phyloP scores from a whole-genome alignment of 768 basidiomycete species.

The Hemileccinum rubropunctum region DNA sequence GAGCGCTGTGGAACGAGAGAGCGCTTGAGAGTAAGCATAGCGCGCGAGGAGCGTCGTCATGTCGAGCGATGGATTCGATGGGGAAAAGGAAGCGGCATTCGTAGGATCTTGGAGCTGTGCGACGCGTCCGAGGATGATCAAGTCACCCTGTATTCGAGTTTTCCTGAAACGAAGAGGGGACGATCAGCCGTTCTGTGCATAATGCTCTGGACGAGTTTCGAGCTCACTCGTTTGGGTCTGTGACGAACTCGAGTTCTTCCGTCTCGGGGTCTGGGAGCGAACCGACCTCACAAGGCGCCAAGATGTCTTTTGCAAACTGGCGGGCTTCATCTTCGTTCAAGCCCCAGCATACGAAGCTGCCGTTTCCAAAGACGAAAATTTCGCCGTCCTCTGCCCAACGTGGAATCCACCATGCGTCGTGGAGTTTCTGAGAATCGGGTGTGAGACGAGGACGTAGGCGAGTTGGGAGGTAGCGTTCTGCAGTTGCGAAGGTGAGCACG shows the following conservation, averaged over 20 bases:
- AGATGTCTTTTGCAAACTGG: conserved; percentile 61
- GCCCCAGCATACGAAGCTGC: conserved; percentile 91
- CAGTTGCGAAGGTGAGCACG: conserved; percentile 80
- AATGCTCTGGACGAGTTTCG: neutral
- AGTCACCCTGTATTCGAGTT: conserved; percentile 86
- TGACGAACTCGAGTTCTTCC: conserved; percentile 90
- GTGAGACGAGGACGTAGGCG: conserved; percentile 60
- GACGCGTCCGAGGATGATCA: conserved; percentile 82
- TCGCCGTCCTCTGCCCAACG: conserved; percentile 74
- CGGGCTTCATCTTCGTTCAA: conserved; percentile 72
- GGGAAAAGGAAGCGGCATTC: conserved; percentile 42
- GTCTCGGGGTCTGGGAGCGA: conserved; percentile 70
- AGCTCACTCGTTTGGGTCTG: conserved; percentile 82
- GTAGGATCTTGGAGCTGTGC: conserved; percentile 54
- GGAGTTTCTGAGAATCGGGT: conserved; percentile 52
- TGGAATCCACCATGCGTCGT: conserved; percentile 81
- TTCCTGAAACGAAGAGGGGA: conserved; percentile 43
- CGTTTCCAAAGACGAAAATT: conserved; percentile 85
- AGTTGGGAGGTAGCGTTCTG: conserved; percentile 75
- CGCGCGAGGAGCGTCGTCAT: conserved; percentile 76
- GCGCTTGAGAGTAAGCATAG: conserved; percentile 89
- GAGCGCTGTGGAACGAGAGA: conserved; percentile 84
- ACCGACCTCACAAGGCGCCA: conserved; percentile 60
- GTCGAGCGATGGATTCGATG: conserved; percentile 56
- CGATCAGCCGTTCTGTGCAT: conserved; percentile 3